phyloP scores from a whole-genome alignment of 192 early-diverging fungal species.

The Coemansia pectinata region DNA sequence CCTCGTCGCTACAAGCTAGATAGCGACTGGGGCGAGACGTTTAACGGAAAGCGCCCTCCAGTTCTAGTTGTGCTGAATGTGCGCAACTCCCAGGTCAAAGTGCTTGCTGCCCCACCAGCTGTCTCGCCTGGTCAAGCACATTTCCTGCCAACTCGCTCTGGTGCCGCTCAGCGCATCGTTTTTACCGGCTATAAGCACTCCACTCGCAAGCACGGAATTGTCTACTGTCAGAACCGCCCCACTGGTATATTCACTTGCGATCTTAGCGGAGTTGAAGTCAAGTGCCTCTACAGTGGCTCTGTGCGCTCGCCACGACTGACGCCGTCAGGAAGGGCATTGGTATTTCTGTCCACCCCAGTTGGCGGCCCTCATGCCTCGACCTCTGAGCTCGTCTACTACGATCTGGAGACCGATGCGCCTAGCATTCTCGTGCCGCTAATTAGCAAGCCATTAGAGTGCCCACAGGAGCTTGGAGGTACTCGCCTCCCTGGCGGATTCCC shows the following conservation, averaged over 20 bases:
- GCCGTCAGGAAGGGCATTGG: slow-evolving; percentile 52
- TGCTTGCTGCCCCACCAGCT: slow-evolving; percentile 15
- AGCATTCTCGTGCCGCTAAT: slow-evolving; percentile 32
- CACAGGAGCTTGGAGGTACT: slow-evolving; percentile 20
- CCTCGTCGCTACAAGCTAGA: slow-evolving; percentile 54
- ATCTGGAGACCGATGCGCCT: slow-evolving; percentile 17
- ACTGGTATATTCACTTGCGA: slow-evolving; percentile 59
- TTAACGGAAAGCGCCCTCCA: slow-evolving; percentile 61
- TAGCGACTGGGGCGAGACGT: slow-evolving; percentile 74
- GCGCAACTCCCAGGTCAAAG: slow-evolving; percentile 23
- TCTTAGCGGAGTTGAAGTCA: slow-evolving; percentile 27
- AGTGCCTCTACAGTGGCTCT: slow-evolving; percentile 36
- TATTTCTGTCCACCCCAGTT: slow-evolving; percentile 62
- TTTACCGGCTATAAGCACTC: slow-evolving; percentile 66
- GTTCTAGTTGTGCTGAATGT: slow-evolving; percentile 60
- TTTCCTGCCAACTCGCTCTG: slow-evolving; percentile 50
- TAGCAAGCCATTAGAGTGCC: slow-evolving; percentile 6
- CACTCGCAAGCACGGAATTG: slow-evolving; percentile 62
- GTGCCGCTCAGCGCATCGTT: slow-evolving; percentile 44
- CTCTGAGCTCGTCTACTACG: slow-evolving; percentile 50
- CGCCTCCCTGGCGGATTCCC: slow-evolving; percentile 59
- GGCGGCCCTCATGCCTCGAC: slow-evolving; percentile 74
- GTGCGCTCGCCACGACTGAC: slow-evolving; percentile 66
- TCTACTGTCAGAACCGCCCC: slow-evolving; percentile 68
- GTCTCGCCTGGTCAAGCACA: slow-evolving; percentile 55